These are phyloP conservation scores for Phaeoacremonium minimum DNA, from an alignment of 2,329 filamentous ascomycete species.

Conservation along the genomic window DNA sequence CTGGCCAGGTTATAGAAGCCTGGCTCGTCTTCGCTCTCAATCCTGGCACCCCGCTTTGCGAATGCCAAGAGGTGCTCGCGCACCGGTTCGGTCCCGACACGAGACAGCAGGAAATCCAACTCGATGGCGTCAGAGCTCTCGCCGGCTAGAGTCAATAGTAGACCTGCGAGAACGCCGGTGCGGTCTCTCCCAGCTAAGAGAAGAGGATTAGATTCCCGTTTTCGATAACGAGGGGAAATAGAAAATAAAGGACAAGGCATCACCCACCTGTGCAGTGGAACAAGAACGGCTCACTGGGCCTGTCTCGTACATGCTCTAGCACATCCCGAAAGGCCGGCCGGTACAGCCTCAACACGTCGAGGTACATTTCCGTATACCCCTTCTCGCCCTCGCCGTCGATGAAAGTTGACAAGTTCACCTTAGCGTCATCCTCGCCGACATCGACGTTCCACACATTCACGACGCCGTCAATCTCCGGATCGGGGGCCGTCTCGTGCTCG, in stretches of 20 bases:
- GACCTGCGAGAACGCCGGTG: conserved; percentile 45
- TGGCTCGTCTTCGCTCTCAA: conserved; percentile 30
- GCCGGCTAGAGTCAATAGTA: conserved; percentile 47
- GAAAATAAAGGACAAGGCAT: conserved; percentile 2
- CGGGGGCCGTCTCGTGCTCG: conserved; percentile 37
- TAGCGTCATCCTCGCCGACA: conserved; percentile 27
- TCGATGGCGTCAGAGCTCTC: conserved; percentile 33
- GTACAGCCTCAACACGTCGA: conserved; percentile 40
- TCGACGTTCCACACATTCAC: conserved; percentile 38
- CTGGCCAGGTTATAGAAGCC: conserved; percentile 45
- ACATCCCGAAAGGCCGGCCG: conserved; percentile 34
- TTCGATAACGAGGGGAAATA: neutral
- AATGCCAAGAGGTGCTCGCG: conserved; percentile 41
- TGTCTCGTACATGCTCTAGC: conserved; percentile 43
- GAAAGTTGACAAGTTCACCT: conserved; percentile 34
- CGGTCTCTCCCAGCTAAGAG: conserved; percentile 50
- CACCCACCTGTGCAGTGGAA: conserved; percentile 51
- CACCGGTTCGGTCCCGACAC: conserved; percentile 47
- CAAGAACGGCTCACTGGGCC: conserved; percentile 37
- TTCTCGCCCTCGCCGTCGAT: conserved; percentile 36
- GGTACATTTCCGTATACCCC: conserved; percentile 42
- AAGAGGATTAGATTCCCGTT: too few relatives aligned
- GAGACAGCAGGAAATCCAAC: conserved; percentile 50
- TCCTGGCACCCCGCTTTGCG: conserved; percentile 30
- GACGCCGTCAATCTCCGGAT: conserved; percentile 38